Evolutionary conservation across 352 stramenopile species (phyloP).

Genomic region (Phytophthora quininea): DNA sequence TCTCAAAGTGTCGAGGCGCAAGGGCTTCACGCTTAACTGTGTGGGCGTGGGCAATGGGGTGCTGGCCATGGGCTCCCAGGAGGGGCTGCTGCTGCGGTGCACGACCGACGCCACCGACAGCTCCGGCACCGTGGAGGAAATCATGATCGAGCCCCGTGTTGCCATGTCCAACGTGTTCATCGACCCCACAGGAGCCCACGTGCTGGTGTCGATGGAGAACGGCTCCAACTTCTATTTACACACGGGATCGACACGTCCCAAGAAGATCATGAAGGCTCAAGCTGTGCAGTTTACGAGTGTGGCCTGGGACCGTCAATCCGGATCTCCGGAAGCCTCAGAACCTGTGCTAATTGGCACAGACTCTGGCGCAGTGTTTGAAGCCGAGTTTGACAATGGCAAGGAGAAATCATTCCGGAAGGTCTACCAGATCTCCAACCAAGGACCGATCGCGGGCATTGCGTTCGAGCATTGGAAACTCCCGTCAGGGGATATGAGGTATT

Average conservation of each 20-base stretch:
- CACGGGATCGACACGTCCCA: slow-evolving; percentile 70
- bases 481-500: slow-evolving; percentile 64
- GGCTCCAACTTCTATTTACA: slow-evolving; percentile 89
- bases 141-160: slow-evolving; percentile 89
- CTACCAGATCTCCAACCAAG: slow-evolving; percentile 90
- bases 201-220: slow-evolving; percentile 89
- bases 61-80: slow-evolving; percentile 83
- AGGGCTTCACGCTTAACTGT: slow-evolving; percentile 84
- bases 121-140: slow-evolving; percentile 76
- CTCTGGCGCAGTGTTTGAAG: slow-evolving; percentile 79
- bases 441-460: slow-evolving; percentile 76
- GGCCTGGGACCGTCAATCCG: slow-evolving; percentile 83
- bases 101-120: slow-evolving; percentile 82
- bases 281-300: slow-evolving; percentile 78
- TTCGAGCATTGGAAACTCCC: slow-evolving; percentile 82
- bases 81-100: slow-evolving; percentile 83
- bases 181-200: slow-evolving; percentile 79
- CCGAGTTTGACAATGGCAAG: slow-evolving; percentile 84
- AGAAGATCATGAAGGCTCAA: slow-evolving; percentile 89
- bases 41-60: slow-evolving; percentile 83
- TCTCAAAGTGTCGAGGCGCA: slow-evolving; percentile 83
- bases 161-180: slow-evolving; percentile 84
- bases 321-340: slow-evolving; percentile 62
- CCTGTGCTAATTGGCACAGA: slow-evolving; percentile 84
- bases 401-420: slow-evolving; percentile 89